Evolutionary conservation across 768 basidiomycete genomes (phyloP), one percentile per base, ranked within the genome.

Genomic region (Mycena pura): DNA sequence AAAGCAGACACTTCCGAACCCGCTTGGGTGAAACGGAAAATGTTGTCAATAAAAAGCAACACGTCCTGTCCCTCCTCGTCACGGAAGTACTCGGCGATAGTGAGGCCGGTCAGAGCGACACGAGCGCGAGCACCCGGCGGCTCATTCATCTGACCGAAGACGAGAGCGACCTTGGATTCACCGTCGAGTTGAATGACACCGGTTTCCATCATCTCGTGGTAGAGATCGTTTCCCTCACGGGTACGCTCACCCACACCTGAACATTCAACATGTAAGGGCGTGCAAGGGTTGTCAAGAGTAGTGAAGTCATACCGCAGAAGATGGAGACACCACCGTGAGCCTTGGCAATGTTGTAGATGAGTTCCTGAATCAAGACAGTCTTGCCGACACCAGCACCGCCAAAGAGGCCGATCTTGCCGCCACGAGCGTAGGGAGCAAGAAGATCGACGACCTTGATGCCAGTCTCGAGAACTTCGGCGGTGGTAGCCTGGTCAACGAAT

Each of bases 91-190:
- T 99, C 97, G 67, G 97, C 97, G 70, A 99, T 99, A 74, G 97
- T 99, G 61, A 99, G 83, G 80, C 97, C 97, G 70, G 97, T 99
- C 72, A 99, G 89, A 67, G 97, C 97, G 72, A 99, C 97, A 92
- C 97, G 97, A 73, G 97, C 97, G 88, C 97, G 96, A 69, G 97
- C 97, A 88, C 97, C 97, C 71, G 97, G 97, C 76, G 97, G 97
- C 85, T 99, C 97, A 83, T 99, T 99, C 97, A 99, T 99, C 83
- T 99, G 97, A 85, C 97, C 97, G 84, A 99, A 99, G 70, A 99
- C 97, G 66, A 99, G 89, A 72, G 97, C 96, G 80, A 98, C 97
- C 88, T 99, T 99, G 77, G 97, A 99, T 80, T 99, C 96, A 79
- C 96, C 97, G 76, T 98, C 87, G 74, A 99, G 89, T 82, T 99